phyloP scores from a whole-genome alignment of 352 stramenopile species.

The Globisporangium cystogenes region DNA sequence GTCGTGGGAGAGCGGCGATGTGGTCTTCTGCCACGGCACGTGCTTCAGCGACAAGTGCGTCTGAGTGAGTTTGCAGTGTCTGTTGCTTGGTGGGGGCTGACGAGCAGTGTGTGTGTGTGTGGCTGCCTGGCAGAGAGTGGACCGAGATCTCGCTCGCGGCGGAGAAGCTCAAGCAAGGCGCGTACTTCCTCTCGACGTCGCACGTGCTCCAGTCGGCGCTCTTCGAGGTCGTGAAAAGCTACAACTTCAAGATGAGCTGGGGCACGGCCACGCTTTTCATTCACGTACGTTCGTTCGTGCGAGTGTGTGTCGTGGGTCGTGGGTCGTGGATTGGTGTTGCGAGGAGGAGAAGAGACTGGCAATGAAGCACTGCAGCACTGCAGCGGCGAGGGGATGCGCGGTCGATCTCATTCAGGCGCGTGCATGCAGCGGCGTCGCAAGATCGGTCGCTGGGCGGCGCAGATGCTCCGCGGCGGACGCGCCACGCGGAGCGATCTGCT shows the following conservation, averaged over 20 bases:
- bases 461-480: conserved; percentile 77
- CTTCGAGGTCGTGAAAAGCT: conserved; percentile 78
- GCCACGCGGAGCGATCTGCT: conserved; percentile 73
- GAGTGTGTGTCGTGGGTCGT: neutral
- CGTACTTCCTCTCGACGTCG: conserved; percentile 81
- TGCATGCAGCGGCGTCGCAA: conserved; percentile 51
- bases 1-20: conserved; percentile 68
- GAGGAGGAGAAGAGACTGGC: neutral
- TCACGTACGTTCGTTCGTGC: conserved; percentile 47
- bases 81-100: neutral
- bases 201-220: conserved; percentile 70
- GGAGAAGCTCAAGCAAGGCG: conserved; percentile 80
- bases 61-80: neutral
- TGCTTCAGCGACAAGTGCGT: conserved; percentile 80
- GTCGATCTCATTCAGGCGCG: neutral
- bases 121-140: conserved; percentile 49
- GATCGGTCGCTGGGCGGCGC: conserved; percentile 79
- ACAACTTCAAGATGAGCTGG: conserved; percentile 81
- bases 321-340: no score
- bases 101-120: neutral
- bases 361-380: no score
- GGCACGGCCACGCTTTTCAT: conserved; percentile 75
- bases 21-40: conserved; percentile 82
- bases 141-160: conserved; percentile 66
- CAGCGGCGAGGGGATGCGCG: no score